phyloP scores from a whole-genome alignment of 192 early-diverging fungal species.

The Funneliformis mosseae region DNA sequence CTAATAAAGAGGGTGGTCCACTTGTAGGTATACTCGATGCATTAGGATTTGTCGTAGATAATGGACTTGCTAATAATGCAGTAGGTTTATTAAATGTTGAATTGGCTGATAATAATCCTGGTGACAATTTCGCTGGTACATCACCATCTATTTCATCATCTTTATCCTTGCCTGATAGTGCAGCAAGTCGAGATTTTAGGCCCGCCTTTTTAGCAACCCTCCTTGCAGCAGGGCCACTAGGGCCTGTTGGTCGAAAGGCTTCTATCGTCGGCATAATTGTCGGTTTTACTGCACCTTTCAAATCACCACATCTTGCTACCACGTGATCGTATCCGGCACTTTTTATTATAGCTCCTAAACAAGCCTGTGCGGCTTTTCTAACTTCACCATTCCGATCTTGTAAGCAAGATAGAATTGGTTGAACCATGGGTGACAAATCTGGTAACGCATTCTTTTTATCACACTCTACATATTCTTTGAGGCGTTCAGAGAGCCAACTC shows the following conservation, averaged over 20 bases:
- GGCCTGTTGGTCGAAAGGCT: conserved; percentile 54
- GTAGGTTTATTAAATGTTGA: background rate
- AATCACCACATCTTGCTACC: conserved; percentile 69
- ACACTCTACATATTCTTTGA: conserved; percentile 49
- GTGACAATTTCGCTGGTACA: conserved; percentile 31
- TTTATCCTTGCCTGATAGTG: conserved; percentile 38
- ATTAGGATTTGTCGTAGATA: background rate
- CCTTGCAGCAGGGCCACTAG: conserved; percentile 6
- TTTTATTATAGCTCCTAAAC: conserved; percentile 67
- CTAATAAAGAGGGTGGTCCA: background rate
- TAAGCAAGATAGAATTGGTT: conserved; percentile 75
- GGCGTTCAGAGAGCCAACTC: conserved; percentile 72
- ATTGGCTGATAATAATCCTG: conserved; percentile 22
- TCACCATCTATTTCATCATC: conserved; percentile 42
- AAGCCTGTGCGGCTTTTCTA: conserved; percentile 78
- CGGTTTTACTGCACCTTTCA: conserved; percentile 73
- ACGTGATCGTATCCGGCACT: conserved; percentile 75
- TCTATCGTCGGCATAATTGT: conserved; percentile 79
- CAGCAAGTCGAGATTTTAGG: conserved; percentile 45
- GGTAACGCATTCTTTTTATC: conserved; percentile 46
- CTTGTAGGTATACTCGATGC: background rate
- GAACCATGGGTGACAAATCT: conserved; percentile 67
- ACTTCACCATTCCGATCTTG: conserved; percentile 91
- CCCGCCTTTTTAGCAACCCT: conserved; percentile 7
- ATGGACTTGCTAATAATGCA: background rate